These are phyloP conservation scores for Coleophoma crateriformis DNA, from an alignment of 2,329 filamentous ascomycete species.

Conservation along the genomic window DNA sequence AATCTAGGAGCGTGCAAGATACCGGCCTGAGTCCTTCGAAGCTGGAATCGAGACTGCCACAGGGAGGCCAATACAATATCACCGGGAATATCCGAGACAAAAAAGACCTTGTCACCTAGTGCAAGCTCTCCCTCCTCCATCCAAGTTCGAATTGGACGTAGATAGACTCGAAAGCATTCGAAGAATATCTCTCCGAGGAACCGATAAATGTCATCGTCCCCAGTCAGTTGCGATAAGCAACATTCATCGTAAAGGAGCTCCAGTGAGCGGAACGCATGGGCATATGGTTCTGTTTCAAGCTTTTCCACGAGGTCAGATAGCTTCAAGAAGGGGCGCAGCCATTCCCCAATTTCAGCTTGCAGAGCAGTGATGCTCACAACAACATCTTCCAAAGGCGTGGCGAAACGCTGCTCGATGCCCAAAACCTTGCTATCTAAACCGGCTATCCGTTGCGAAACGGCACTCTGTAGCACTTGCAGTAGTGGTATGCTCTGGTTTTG, in stretches of 20 bases:
- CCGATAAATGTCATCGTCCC: constrained; percentile 54
- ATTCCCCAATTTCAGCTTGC: constrained; percentile 47
- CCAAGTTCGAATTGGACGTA: constrained; percentile 76
- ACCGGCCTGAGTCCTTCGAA: constrained; percentile 56
- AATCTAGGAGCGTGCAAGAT: constrained; percentile 68
- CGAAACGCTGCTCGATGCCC: constrained; percentile 52
- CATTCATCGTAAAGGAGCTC: constrained; percentile 72
- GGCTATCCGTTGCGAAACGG: constrained; percentile 36
- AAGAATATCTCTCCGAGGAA: constrained; percentile 69
- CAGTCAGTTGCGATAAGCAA: constrained; percentile 63
- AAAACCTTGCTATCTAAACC: constrained; percentile 55
- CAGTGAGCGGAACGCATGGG: constrained; percentile 61
- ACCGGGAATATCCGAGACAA: constrained; percentile 56
- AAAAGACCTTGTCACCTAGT: constrained; percentile 65
- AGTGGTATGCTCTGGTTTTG: constrained; percentile 22
- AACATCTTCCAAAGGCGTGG: constrained; percentile 45
- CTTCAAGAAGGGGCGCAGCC: constrained; percentile 49
- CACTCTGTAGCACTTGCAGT: constrained; percentile 23
- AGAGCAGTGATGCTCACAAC: constrained; percentile 64
- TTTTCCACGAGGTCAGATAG: constrained; percentile 58
- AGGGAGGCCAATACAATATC: constrained; percentile 57
- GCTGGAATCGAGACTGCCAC: constrained; percentile 70
- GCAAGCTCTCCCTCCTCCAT: constrained; percentile 73
- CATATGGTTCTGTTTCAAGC: constrained; percentile 36
- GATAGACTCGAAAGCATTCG: constrained; percentile 75